A percentile compares a stretch with the other conserved stretches of the same genome.
These are phyloP conservation scores for Stagonosporopsis cucurbitacearum DNA, from an alignment of 2,329 filamentous ascomycete genomes.

Conservation along the genomic window DNA sequence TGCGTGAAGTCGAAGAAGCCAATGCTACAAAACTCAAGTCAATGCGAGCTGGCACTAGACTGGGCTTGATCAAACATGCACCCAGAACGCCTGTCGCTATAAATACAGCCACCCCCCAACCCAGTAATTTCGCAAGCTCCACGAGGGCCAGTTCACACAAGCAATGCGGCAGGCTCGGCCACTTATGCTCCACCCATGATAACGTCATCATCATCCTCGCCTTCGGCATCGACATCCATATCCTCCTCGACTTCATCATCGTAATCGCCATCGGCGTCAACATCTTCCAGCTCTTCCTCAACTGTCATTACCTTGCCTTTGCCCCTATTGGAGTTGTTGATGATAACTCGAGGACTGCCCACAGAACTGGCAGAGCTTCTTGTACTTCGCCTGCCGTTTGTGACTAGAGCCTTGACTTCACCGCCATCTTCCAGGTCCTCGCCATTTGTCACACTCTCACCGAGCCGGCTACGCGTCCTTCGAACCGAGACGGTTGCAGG, in stretches of 20 bases:
- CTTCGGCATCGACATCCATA: constrained; percentile 35
- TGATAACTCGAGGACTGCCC: constrained; percentile 30
- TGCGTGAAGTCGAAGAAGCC: constrained; percentile 16
- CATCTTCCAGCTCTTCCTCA: constrained; percentile 41
- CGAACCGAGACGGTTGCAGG: constrained; percentile 39
- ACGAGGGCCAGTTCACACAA: not conserved
- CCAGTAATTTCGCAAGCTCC: not conserved
- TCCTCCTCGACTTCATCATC: constrained; percentile 27
- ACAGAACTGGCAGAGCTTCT: constrained; percentile 41
- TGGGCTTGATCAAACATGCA: not conserved
- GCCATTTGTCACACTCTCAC: constrained; percentile 48
- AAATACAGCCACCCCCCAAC: constrained; percentile 2
- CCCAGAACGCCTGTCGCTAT: constrained; percentile 11
- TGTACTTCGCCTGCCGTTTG: constrained; percentile 39
- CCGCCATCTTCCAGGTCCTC: constrained; percentile 42
- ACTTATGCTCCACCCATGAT: constrained; percentile 33
- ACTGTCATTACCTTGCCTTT: constrained; percentile 36
- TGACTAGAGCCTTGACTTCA: constrained; percentile 33
- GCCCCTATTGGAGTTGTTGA: constrained; percentile 30
- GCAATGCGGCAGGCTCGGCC: not conserved
- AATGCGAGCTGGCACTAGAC: not conserved
- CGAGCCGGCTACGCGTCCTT: constrained; percentile 54
- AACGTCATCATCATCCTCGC: constrained; percentile 40
- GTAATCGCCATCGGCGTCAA: constrained; percentile 36
- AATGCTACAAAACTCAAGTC: constrained; percentile 12